Percentiles rank a stretch among this genome's conserved stretches.
These are phyloP conservation scores for Aegilops sharonensis DNA, from an alignment of 176 grass and related monocot species.

Conservation along the genomic window DNA sequence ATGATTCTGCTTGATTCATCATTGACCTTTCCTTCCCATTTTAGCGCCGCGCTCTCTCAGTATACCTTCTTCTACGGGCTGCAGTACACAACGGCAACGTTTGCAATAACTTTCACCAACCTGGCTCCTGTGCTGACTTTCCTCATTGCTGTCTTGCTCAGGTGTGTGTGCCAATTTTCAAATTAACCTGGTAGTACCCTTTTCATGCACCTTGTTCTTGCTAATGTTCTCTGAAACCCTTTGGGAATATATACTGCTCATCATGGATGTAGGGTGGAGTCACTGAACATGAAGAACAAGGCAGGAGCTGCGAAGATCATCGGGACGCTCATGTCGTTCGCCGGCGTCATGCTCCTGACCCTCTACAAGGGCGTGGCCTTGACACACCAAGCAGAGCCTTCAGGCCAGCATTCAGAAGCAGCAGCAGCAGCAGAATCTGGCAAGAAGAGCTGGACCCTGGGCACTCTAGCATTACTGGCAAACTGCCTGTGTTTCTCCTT, in stretches of 20 bases:
- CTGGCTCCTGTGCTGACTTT: constrained; percentile 80
- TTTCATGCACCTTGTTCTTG: neutral
- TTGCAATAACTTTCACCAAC: constrained; percentile 81
- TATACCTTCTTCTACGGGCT: constrained; percentile 76
- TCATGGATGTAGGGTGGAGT: constrained; percentile 50
- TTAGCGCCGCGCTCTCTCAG: constrained; percentile 61
- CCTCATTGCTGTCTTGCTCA: constrained; percentile 55
- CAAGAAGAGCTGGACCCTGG: constrained; percentile 62
- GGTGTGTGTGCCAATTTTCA: constrained; percentile 20
- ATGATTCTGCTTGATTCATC: constrained; percentile 8
- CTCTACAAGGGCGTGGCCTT: constrained; percentile 72
- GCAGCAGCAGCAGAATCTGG: neutral
- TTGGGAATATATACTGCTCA: too few species aligned
- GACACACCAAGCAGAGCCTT: constrained; percentile 36
- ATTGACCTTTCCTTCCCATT: neutral
- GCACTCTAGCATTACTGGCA: constrained; percentile 61
- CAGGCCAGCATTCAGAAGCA: constrained; percentile 13
- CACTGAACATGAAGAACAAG: constrained; percentile 66
- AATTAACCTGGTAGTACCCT: neutral
- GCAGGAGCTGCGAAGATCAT: constrained; percentile 57
- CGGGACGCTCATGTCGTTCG: constrained; percentile 57
- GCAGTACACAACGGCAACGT: constrained; percentile 71
- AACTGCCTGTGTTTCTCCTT: constrained; percentile 74
- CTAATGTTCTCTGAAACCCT: neutral
- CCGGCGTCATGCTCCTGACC: constrained; percentile 60